Conservation (phyloP, 305 asterid genomes). For the Rubia tinctorum region DNA sequence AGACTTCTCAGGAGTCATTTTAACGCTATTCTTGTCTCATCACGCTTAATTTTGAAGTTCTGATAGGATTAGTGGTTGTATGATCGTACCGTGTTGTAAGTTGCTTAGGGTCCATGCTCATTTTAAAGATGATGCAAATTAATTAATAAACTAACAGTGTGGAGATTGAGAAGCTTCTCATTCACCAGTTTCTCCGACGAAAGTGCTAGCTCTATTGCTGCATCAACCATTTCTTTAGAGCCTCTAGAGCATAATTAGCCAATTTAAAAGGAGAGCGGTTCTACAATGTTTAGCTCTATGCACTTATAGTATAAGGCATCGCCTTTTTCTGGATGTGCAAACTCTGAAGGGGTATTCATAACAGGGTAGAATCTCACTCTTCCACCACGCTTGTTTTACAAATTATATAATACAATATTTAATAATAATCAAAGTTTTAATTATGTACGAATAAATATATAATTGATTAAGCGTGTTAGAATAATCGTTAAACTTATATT, state of each 20-base stretch:
- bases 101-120: too few species aligned
- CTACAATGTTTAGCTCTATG: too few species aligned
- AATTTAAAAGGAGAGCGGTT: neutral
- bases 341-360: conserved; percentile 51
- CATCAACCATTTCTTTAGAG: conserved; percentile 18
- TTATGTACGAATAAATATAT: neutral
- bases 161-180: conserved; percentile 61
- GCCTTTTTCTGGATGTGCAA: conserved; percentile 71
- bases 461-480: too few species aligned
- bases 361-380: conserved; percentile 61
- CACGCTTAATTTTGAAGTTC: too few species aligned
- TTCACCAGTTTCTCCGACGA: conserved; percentile 72
- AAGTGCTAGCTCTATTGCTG: conserved; percentile 86
- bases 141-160: conserved; percentile 38
- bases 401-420: too few species aligned
- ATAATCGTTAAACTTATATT: too few species aligned
- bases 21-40: too few species aligned
- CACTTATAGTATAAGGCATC: conserved; percentile 67
- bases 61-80: too few species aligned
- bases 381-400: conserved; percentile 76
- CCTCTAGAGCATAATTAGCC: neutral
- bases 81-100: too few species aligned
- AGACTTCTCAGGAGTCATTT: too few species aligned
- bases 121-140: neutral
- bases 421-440: neutral